Evolutionary conservation across 441 rosid species (phyloP).

Genomic region (Gossypium davidsonii): DNA sequence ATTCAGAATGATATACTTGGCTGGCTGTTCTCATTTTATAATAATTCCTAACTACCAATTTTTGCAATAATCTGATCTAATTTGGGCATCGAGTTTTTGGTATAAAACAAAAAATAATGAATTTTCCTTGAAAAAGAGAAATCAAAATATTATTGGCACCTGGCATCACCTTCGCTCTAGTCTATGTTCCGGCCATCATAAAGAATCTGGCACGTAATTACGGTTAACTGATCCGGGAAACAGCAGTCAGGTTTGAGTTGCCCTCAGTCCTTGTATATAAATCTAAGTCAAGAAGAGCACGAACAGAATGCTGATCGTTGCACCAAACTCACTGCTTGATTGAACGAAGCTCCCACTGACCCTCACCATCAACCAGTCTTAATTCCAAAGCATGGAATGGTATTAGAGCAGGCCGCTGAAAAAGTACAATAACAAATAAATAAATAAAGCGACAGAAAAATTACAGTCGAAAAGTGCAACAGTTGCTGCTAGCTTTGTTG

Average conservation of each 20-base stretch:
- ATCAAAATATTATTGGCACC: neutral
- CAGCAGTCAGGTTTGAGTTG: constrained; percentile 6
- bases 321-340: constrained; percentile 45
- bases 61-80: neutral
- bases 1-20: constrained; percentile 1
- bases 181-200: neutral
- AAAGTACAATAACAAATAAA: neutral
- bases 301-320: neutral
- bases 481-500: neutral
- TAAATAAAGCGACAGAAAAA: neutral
- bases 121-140: neutral
- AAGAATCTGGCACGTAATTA: neutral
- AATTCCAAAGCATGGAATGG: constrained; percentile 83
- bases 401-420: constrained; percentile 92
- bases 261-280: neutral
- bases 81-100: neutral
- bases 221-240: neutral
- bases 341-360: constrained; percentile 84
- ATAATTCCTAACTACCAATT: constrained; percentile 3
- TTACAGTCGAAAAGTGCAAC: neutral
- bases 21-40: neutral
- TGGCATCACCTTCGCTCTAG: neutral
- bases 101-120: neutral
- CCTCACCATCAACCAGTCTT: constrained; percentile 94
- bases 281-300: neutral